Evolutionary conservation across 164 flowering plant genomes (phyloP), one percentile per base, ranked within the genome.

Genomic region (Sedum album): DNA sequence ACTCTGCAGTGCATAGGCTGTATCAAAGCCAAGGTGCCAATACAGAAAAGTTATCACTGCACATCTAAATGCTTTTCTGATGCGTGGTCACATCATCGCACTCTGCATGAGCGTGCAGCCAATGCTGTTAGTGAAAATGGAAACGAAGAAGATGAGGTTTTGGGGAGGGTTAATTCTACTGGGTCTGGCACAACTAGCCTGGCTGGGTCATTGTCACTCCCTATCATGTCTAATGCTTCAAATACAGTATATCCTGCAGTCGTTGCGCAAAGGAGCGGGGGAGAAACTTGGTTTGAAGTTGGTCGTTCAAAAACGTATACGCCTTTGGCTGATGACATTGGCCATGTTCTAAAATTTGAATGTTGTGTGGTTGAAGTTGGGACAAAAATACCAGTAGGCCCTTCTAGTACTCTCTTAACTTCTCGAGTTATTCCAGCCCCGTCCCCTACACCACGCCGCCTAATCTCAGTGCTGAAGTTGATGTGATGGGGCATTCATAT

Each of bases 81-180:
- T 86, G 93, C 98, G 67, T 93, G 98, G 98, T 96, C 91, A 75
- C 98, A 93, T 76, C 98, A 93, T 75, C 96, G 96, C 75, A 84
- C 76, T 73, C 72, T 91, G 48, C 98, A 93, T 79, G 98, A 93
- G 5, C 92, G 94, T 61, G 98, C 98, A 36, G 88, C 96, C 28
- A 88, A 82, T 82, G 89, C 93, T 72, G 81, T 81, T 6, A 88
- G 81, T 73, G 93, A 86, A 75, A 91, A 85, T 82, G 94, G 89
- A 63, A 81, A 80, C 49, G 95, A 90, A 70, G 97, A 94, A 55
- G 97, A 91, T 72, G 98, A 91, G 79, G 36, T 88, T 65, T 86
- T 82, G 78, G 93, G 89, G 21, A 87, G 93, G 11, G 83, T 85
- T 71, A 84, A 83, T 68, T 80, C 82, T 73, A 57, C 94, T 11